Conservation (phyloP, 139 green algal genomes). For the Desmodesmus armatus region DNA sequence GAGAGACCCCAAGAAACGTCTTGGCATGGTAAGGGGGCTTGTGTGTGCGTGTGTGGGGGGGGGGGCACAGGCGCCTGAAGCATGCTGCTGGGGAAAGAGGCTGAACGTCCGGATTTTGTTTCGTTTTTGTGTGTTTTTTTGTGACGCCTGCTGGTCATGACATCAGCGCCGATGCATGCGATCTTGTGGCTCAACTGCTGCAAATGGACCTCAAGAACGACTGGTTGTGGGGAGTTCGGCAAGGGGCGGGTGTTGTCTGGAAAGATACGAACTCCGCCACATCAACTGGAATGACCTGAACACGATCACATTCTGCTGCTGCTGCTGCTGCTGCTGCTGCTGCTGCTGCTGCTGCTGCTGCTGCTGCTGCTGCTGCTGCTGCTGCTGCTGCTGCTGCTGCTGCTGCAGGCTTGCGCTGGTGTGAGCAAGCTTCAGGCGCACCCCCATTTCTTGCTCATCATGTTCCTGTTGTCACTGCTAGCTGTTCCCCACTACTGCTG, state of each 20-base stretch:
- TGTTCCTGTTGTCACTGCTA: background rate
- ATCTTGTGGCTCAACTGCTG: background rate
- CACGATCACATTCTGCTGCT: background rate
- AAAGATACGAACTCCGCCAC: too few species aligned
- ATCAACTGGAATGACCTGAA: background rate
- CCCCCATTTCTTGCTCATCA: conserved; percentile 71
- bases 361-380: background rate
- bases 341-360: background rate
- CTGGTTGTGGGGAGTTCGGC: background rate
- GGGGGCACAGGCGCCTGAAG: background rate
- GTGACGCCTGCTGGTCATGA: background rate
- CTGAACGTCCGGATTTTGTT: background rate
- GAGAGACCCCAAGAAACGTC: conserved; percentile 50
- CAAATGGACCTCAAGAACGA: background rate
- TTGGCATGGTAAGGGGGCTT: conserved; percentile 45
- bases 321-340: background rate
- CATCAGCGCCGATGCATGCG: background rate
- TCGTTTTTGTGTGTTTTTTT: background rate
- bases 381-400: conserved; percentile 10
- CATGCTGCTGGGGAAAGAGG: background rate
- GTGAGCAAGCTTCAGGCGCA: conserved; percentile 68
- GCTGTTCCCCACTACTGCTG: background rate
- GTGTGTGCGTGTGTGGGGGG: background rate
- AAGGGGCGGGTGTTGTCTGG: too few species aligned
- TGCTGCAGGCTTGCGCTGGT: conserved; percentile 17